phyloP scores from a whole-genome alignment of 2,329 filamentous ascomycete genomes.

The Proliferodiscus dingleyae region DNA sequence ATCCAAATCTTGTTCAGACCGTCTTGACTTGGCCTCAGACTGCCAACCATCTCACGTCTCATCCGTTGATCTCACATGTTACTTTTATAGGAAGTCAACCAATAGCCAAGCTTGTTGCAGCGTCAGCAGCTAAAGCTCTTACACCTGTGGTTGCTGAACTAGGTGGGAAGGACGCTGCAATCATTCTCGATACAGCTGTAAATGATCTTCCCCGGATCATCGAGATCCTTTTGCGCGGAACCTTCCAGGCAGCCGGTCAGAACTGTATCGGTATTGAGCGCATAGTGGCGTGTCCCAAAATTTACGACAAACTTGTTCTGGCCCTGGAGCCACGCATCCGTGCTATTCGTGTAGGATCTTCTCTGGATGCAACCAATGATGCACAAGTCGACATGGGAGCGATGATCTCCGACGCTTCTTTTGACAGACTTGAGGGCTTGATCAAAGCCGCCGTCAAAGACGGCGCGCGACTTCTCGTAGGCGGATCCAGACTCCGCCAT shows the following conservation, averaged over 20 bases:
- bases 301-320: slow-evolving; percentile 68
- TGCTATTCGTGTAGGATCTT: slow-evolving; percentile 69
- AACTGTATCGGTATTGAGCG: slow-evolving; percentile 98
- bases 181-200: slow-evolving; percentile 72
- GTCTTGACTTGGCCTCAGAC: slow-evolving; percentile 84
- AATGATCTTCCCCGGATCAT: slow-evolving; percentile 65
- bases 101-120: slow-evolving; percentile 83
- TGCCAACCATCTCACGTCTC: slow-evolving; percentile 77
- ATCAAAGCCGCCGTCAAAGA: slow-evolving; percentile 71
- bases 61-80: slow-evolving; percentile 78
- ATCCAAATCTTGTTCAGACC: slow-evolving; percentile 75
- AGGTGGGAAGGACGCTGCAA: slow-evolving; percentile 89
- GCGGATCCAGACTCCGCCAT: slow-evolving; percentile 68
- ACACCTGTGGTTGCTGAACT: slow-evolving; percentile 87
- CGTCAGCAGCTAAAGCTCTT: slow-evolving; percentile 78
- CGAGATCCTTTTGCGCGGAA: slow-evolving; percentile 82
- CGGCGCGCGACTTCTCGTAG: slow-evolving; percentile 77
- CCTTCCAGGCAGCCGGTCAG: slow-evolving; percentile 92
- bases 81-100: slow-evolving; percentile 92
- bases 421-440: slow-evolving; percentile 69
- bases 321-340: slow-evolving; percentile 70
- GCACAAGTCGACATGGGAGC: slow-evolving; percentile 74
- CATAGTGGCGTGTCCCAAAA: slow-evolving; percentile 71
- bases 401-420: slow-evolving; percentile 76
- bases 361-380: slow-evolving; percentile 45